Conservation (phyloP, 1,284 basidiomycete genomes). For the Trichosporon coremiiforme region DNA sequence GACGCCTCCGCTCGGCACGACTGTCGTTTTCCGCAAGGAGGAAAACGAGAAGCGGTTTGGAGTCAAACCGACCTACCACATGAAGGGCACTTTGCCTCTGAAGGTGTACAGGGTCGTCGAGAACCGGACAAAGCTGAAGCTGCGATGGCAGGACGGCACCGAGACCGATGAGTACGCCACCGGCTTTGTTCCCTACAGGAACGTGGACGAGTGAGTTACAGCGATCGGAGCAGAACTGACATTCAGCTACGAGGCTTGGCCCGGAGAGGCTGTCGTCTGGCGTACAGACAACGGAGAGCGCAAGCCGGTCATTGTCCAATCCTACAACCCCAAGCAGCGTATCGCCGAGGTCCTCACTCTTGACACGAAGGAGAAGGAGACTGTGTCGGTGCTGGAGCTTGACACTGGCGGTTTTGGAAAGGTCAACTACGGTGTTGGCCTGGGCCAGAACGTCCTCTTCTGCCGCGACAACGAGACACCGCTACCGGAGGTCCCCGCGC, state of each 20-base stretch:
- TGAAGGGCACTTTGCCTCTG: conserved; percentile 57
- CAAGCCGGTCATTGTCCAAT: conserved; percentile 73
- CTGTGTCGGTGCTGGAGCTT: conserved; percentile 81
- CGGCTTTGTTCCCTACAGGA: conserved; percentile 73
- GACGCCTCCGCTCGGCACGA: conserved; percentile 50
- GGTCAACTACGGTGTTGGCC: conserved; percentile 71
- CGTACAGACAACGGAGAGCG: conserved; percentile 67
- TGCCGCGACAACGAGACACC: conserved; percentile 42
- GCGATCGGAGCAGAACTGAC: background rate
- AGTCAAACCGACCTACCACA: conserved; percentile 33
- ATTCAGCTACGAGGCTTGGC: conserved; percentile 61
- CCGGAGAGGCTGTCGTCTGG: conserved; percentile 88
- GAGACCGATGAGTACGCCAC: conserved; percentile 64
- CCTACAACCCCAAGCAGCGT: conserved; percentile 70
- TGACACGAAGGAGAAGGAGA: conserved; percentile 59
- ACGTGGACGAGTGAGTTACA: conserved; percentile 55
- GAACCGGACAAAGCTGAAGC: conserved; percentile 68
- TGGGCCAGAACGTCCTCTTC: conserved; percentile 82
- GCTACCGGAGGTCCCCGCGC: conserved; percentile 43
- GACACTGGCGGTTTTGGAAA: conserved; percentile 63
- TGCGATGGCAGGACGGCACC: conserved; percentile 86
- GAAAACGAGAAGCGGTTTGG: conserved; percentile 33
- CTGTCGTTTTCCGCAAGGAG: conserved; percentile 45
- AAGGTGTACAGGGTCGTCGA: conserved; percentile 68
- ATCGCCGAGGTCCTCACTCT: conserved; percentile 62